These are phyloP conservation scores for Monilinia fructicola DNA, from an alignment of 2,329 filamentous ascomycete genomes.

Conservation along the genomic window DNA sequence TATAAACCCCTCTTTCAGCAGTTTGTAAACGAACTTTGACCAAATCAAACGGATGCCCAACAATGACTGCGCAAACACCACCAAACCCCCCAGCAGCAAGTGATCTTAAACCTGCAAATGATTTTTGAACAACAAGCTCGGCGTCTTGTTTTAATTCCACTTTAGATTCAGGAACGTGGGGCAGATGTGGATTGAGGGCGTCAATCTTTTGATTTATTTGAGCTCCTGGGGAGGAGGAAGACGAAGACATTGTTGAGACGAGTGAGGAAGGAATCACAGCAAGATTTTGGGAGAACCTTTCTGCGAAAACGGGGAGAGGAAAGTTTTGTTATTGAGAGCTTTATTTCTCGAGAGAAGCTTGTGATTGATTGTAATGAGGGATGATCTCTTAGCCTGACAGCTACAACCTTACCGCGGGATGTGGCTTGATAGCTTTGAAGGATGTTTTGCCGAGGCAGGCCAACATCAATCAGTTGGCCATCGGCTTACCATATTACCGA, in stretches of 20 bases:
- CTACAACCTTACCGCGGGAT: not conserved
- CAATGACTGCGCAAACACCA: conserved; percentile 88
- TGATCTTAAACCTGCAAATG: conserved; percentile 68
- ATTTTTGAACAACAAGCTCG: conserved; percentile 36
- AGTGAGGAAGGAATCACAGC: not conserved
- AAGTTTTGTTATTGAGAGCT: not conserved
- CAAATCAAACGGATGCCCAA: conserved; percentile 95
- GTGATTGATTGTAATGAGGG: conserved; percentile 11
- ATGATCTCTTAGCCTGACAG: not conserved
- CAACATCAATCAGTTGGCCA: conserved; percentile 6
- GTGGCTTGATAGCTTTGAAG: not conserved
- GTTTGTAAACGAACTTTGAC: conserved; percentile 98
- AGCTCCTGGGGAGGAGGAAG: conserved; percentile 28
- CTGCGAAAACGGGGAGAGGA: not conserved
- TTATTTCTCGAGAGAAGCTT: conserved; percentile 5
- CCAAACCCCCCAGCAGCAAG: conserved; percentile 89
- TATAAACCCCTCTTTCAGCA: conserved; percentile 90
- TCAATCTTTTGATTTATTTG: conserved; percentile 37
- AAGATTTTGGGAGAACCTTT: not conserved
- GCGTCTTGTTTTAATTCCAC: conserved; percentile 40
- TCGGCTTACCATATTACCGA: conserved; percentile 16
- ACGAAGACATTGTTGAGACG: conserved; percentile 19
- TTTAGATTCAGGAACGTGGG: conserved; percentile 40
- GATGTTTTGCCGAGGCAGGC: conserved; percentile 21
- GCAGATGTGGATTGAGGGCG: conserved; percentile 36